phyloP scores from a whole-genome alignment of 2,329 filamentous ascomycete species.

The Colletotrichum simmondsii region DNA sequence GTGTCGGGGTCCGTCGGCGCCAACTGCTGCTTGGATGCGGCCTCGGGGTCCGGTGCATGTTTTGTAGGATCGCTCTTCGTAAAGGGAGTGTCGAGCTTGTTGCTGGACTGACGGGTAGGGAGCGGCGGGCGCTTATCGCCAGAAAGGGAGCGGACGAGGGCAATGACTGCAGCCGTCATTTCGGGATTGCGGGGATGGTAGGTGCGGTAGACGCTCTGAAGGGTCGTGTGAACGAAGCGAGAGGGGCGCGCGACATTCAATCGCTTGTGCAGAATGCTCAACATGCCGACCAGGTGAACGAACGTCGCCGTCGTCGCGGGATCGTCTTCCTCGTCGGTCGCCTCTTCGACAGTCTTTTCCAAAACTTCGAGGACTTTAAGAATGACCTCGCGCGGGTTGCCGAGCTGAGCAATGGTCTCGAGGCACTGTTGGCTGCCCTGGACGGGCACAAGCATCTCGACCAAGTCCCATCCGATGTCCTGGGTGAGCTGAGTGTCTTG shows the following conservation, averaged over 20 bases:
- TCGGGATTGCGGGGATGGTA: conserved; percentile 74
- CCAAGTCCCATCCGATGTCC: conserved; percentile 87
- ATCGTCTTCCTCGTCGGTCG: conserved; percentile 51
- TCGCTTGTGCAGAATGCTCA: conserved; percentile 77
- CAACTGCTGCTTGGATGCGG: conserved; percentile 59
- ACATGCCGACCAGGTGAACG: conserved; percentile 75
- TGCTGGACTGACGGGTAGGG: conserved; percentile 68
- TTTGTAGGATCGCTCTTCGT: conserved; percentile 63
- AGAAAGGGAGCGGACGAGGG: conserved; percentile 76
- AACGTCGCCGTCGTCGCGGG: conserved; percentile 63
- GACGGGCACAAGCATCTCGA: conserved; percentile 77
- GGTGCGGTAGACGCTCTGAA: conserved; percentile 76
- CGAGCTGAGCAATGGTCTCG: conserved; percentile 78
- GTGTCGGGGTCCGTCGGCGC: conserved; percentile 69
- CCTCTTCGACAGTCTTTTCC: conserved; percentile 60
- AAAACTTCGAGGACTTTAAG: conserved; percentile 82
- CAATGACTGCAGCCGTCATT: conserved; percentile 76
- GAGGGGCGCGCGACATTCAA: conserved; percentile 83
- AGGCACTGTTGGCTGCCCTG: conserved; percentile 77
- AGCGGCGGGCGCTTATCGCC: conserved; percentile 73
- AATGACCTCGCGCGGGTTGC: conserved; percentile 85
- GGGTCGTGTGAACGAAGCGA: conserved; percentile 80
- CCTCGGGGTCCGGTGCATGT: conserved; percentile 72
- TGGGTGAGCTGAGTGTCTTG: conserved; percentile 75
- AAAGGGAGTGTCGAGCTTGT: conserved; percentile 64